A percentile compares a stretch with the other conserved stretches of the same genome.
Evolutionary conservation across 805 yeast species (phyloP).

Genomic region (Saturnispora serradocipensis): DNA sequence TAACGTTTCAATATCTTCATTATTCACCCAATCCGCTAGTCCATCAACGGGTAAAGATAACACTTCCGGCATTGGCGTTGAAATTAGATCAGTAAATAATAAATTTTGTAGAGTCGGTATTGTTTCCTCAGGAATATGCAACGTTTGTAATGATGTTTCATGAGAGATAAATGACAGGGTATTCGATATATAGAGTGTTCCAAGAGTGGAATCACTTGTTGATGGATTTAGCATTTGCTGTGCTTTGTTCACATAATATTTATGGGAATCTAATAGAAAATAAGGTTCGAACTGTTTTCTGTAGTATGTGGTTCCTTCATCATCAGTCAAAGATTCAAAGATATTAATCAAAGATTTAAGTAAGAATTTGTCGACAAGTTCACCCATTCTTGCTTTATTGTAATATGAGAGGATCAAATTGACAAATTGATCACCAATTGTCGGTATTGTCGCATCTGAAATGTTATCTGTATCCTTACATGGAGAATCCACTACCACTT

Average conservation of each 20-base stretch:
- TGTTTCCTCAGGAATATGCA: slow-evolving; percentile 47
- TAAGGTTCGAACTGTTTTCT: slow-evolving; percentile 56
- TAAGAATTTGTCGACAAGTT: slow-evolving; percentile 45
- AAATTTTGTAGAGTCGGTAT: slow-evolving; percentile 44
- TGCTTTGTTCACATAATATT: slow-evolving; percentile 44
- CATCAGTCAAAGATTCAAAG: slow-evolving; percentile 57
- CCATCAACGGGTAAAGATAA: slow-evolving; percentile 48
- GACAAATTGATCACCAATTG: slow-evolving; percentile 43
- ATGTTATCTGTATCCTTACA: slow-evolving; percentile 23
- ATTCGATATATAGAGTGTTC: slow-evolving; percentile 46
- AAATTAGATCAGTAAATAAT: slow-evolving; percentile 51
- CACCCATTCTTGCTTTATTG: slow-evolving; percentile 44
- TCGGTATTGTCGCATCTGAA: not conserved
- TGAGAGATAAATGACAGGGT: slow-evolving; percentile 46
- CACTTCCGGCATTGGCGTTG: slow-evolving; percentile 46
- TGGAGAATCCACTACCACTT: slow-evolving; percentile 43
- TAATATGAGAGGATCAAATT: slow-evolving; percentile 46
- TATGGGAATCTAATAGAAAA: slow-evolving; percentile 44
- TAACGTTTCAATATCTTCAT: slow-evolving; percentile 36
- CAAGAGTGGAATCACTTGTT: slow-evolving; percentile 19
- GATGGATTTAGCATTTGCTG: slow-evolving; percentile 18
- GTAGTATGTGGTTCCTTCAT: slow-evolving; percentile 54
- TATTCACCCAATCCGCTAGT: slow-evolving; percentile 44
- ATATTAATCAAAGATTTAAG: slow-evolving; percentile 57
- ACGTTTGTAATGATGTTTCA: slow-evolving; percentile 49